These are phyloP conservation scores for Prunus davidiana DNA, from an alignment of 306 rosid genomes.

Conservation along the genomic window DNA sequence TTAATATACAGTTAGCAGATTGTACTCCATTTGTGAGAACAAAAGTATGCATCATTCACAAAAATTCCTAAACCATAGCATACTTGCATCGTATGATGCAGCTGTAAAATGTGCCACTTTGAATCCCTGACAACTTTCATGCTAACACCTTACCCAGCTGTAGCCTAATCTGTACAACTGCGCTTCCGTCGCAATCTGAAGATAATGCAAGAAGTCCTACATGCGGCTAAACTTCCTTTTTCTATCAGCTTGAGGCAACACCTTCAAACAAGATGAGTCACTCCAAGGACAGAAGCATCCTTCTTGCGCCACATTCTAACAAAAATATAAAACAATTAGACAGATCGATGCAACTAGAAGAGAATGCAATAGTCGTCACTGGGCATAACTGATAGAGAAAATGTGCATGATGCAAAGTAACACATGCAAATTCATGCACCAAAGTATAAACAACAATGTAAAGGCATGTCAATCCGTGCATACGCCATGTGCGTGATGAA, in stretches of 20 bases:
- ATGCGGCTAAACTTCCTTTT: background rate
- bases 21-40: background rate
- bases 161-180: background rate
- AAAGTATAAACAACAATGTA: background rate
- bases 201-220: background rate
- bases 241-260: background rate
- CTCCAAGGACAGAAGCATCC: conserved; percentile 64
- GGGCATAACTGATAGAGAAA: background rate
- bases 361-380: background rate
- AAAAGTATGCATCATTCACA: background rate
- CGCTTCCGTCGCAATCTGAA: background rate
- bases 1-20: background rate
- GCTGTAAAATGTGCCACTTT: background rate
- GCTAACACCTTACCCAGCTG: background rate
- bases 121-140: background rate
- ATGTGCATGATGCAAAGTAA: background rate
- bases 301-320: conserved; percentile 42
- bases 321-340: conserved; percentile 14
- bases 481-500: background rate
- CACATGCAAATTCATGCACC: background rate
- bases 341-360: conserved; percentile 1
- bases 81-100: background rate
- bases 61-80: background rate
- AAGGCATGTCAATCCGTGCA: background rate
- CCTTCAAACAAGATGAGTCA: conserved; percentile 41